Base-by-base conservation (phyloP, 2,329 filamentous ascomycete genomes). In the Claviceps lovelessii region DNA sequence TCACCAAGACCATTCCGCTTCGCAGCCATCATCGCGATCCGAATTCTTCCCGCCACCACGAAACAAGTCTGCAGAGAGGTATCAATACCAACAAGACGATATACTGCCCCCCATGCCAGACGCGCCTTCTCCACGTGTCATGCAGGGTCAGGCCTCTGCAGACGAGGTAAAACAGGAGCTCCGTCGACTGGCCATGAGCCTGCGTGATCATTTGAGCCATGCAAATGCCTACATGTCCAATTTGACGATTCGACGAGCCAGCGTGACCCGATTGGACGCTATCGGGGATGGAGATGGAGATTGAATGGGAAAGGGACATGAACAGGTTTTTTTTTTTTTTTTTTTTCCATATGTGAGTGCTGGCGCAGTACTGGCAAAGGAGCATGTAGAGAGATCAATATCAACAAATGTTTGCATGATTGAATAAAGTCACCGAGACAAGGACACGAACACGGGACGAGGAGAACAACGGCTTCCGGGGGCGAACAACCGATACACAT, bases 121-220 rank as follows among this genome's bases (percentile, higher is more conserved):
- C 2, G 73, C 75, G 10, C 79, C 78, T 1, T 73, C 75, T 1
- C 65, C 71, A 2, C 70, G 72, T 52, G 76, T 79, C 45, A 75
- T 82, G 70, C 77, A 81, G 61, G 77, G 77, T 2, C 70, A 73
- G 37, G 76, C 77, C 0, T 73, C 75, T 0, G 64, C 70, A 4
- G 73, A 74, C 29, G 78, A 80, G 50, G 74, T 78, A 23, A 74
- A 74, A 47, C 72, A 75, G 55, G 71, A 75, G 59, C 68, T 81
- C 58, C 72, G 77, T 9, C 70, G 73, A 19, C 67, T 81, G 56
- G 72, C 76, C 15, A 73, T 74, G 64, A 74, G 70, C 54, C 65
- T 78, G 3, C 67, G 71, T 6, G 74, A 77, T n/a, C 75, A 78
- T 54, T 64, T 78, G 4, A 70, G 67, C 11, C 60, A 74, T 29